These are phyloP conservation scores for Crotalaria pallida DNA, from an alignment of 306 rosid genomes.

Conservation along the genomic window DNA sequence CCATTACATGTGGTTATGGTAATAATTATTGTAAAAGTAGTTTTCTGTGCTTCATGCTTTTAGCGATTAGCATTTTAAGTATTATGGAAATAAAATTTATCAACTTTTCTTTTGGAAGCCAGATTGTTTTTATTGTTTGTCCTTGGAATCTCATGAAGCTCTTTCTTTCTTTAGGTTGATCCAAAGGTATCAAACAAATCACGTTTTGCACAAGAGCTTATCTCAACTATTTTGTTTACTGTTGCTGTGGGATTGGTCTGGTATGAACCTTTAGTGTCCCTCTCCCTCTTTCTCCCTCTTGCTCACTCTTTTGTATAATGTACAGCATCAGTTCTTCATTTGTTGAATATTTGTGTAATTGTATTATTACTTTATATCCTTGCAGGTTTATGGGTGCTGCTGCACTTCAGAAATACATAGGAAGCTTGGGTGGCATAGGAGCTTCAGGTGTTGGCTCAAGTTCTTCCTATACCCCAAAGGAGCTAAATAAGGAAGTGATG, in stretches of 20 bases:
- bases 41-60: conserved; percentile 16
- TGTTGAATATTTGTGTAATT: conserved; percentile 3
- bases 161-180: conserved; percentile 61
- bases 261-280: conserved; percentile 38
- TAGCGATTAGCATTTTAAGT: neutral
- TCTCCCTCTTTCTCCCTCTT: neutral
- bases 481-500: conserved; percentile 77
- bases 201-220: conserved; percentile 79
- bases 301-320: neutral
- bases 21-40: conserved; percentile 18
- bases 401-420: conserved; percentile 96
- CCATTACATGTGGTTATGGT: conserved; percentile 96
- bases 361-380: neutral
- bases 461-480: conserved; percentile 91
- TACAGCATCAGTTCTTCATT: conserved; percentile 14
- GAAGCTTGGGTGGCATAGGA: conserved; percentile 97
- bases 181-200: conserved; percentile 83
- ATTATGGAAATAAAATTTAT: neutral
- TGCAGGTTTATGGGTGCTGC: conserved; percentile 85
- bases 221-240: conserved; percentile 79
- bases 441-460: conserved; percentile 96
- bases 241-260: conserved; percentile 86
- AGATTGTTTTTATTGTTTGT: neutral
- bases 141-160: conserved; percentile 11
- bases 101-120: conserved; percentile 9